Evolutionary conservation across 106 monocot genomes (phyloP).

Genomic region (Dendrobium nobile): DNA sequence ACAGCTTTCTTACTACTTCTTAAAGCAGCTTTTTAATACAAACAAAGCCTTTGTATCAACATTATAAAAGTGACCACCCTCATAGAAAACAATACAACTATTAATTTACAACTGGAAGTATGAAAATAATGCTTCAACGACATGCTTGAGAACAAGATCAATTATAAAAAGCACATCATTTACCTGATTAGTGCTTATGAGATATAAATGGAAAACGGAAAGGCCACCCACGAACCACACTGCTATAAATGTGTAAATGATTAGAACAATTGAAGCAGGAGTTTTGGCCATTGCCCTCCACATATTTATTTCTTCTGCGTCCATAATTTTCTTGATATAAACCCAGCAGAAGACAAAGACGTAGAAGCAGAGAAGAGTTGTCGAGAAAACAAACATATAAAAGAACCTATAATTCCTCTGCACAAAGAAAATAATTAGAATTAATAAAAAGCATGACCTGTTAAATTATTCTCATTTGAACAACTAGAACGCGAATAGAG

Average conservation of each 20-base stretch:
- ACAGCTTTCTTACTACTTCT: too few relatives aligned
- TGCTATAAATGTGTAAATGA: conserved; percentile 73
- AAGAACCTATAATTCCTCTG: conserved; percentile 96
- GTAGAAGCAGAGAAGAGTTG: conserved; percentile 79
- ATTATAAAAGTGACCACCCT: too few relatives aligned
- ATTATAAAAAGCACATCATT: neutral
- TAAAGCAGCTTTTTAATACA: too few relatives aligned
- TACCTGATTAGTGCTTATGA: conserved; percentile 95
- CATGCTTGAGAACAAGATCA: neutral
- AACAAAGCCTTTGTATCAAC: too few relatives aligned
- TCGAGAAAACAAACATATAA: conserved; percentile 93
- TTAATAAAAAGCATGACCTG: neutral
- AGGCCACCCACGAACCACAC: conserved; percentile 96
- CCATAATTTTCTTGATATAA: conserved; percentile 64
- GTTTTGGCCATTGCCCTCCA: conserved; percentile 85
- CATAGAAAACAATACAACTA: too few relatives aligned
- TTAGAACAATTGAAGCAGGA: conserved; percentile 78
- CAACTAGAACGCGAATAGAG: neutral
- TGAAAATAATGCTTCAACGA: neutral
- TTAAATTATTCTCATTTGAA: conserved; percentile 3
- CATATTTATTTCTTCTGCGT: conserved; percentile 47
- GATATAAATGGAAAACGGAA: conserved; percentile 84
- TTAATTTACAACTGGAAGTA: too few relatives aligned
- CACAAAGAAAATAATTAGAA: conserved; percentile 9
- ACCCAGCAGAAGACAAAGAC: conserved; percentile 87